phyloP scores from a whole-genome alignment of 495 filamentous ascomycete species.

The Sordaria brevicollis region DNA sequence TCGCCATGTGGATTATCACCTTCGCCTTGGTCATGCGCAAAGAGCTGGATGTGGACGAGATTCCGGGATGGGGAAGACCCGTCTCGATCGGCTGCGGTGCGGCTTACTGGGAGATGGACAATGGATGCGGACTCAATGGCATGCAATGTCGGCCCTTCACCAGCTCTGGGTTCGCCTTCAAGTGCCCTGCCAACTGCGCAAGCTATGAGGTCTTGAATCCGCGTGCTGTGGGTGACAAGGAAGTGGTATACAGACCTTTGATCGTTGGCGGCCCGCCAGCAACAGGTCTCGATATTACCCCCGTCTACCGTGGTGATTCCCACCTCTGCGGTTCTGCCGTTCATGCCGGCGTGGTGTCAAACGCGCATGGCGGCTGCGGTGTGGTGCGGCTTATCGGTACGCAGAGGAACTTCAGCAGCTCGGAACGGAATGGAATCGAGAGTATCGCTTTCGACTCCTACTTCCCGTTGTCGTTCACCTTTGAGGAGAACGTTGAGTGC shows the following conservation, averaged over 20 bases:
- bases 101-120: conserved; percentile 54
- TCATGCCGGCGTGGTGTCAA: conserved; percentile 32
- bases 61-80: conserved; percentile 59
- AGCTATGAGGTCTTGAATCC: conserved; percentile 57
- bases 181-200: conserved; percentile 69
- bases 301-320: conserved; percentile 40
- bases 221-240: conserved; percentile 62
- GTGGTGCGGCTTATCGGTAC: conserved; percentile 8
- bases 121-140: conserved; percentile 70
- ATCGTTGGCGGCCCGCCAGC: conserved; percentile 63
- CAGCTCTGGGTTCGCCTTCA: conserved; percentile 58
- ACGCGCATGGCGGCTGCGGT: conserved; percentile 61
- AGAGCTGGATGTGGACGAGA: conserved; percentile 51
- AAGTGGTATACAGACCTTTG: conserved; percentile 57
- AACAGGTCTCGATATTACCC: conserved; percentile 18
- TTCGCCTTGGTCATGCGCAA: conserved; percentile 59
- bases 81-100: conserved; percentile 57
- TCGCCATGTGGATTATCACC: conserved; percentile 59
- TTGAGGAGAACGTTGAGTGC: conserved; percentile 43
- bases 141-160: conserved; percentile 73
- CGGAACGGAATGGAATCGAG: conserved; percentile 12
- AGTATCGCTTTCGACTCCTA: conserved; percentile 32
- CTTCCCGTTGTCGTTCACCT: conserved; percentile 56
- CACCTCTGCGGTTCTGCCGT: conserved; percentile 76
- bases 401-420: conserved; percentile 5